These are phyloP conservation scores for Russula sp. DNA, from an alignment of 768 basidiomycete genomes.

Conservation along the genomic window DNA sequence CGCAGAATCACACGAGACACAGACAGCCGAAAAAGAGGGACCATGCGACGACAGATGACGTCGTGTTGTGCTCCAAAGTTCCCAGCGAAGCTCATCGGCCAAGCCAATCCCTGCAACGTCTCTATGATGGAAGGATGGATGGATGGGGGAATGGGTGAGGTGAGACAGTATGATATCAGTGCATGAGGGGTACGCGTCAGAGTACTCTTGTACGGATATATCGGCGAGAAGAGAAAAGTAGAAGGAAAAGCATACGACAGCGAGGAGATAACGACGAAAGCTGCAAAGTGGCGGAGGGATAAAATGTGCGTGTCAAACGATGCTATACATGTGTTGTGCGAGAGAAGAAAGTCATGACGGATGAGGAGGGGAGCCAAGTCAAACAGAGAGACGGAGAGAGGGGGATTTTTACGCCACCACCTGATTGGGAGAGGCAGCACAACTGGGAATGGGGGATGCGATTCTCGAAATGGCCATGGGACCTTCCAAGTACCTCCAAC, in stretches of 20 bases:
- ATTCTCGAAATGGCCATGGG: slow-evolving; percentile 5
- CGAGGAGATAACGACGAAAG: slow-evolving; percentile 25
- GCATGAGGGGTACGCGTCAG: slow-evolving; percentile 1
- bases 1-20: not conserved
- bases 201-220: not conserved
- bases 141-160: not conserved
- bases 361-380: not conserved
- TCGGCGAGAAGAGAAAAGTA: not conserved
- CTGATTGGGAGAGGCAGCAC: slow-evolving; percentile 14
- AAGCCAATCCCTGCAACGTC: not conserved
- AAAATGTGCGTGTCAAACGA: slow-evolving; percentile 5
- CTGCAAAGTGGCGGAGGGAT: slow-evolving; percentile 4
- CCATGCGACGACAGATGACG: not conserved
- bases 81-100: not conserved
- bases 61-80: not conserved
- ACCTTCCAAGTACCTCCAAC: slow-evolving; percentile 28
- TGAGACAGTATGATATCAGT: not conserved
- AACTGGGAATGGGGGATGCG: slow-evolving; percentile 12
- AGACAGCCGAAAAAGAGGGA: not conserved
- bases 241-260: slow-evolving; percentile 22
- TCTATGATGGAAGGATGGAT: not conserved
- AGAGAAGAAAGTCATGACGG: not conserved
- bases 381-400: not conserved
- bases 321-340: slow-evolving; percentile 15
- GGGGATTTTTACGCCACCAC: slow-evolving; percentile 5